Evolutionary conservation across 371 early-diverging fungal species (phyloP).

Genomic region (Gilbertella persicaria): DNA sequence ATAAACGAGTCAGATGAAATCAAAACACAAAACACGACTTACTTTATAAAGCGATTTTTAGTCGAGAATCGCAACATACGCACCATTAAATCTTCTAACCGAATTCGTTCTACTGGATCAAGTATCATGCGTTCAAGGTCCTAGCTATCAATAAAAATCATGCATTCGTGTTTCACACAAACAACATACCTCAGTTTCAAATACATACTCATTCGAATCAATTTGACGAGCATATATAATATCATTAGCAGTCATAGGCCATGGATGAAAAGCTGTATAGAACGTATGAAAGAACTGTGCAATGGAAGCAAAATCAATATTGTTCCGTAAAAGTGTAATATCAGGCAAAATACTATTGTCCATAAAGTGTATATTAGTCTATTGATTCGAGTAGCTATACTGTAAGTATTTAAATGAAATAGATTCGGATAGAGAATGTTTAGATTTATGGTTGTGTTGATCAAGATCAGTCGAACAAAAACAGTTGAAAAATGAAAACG

Average conservation of each 20-base stretch:
- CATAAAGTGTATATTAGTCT: not conserved
- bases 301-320: conserved; percentile 51
- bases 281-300: conserved; percentile 50
- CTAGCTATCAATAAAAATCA: conserved; percentile 18
- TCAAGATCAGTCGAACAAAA: not conserved
- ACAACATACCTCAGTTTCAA: conserved; percentile 29
- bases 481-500: not conserved
- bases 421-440: not conserved
- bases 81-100: conserved; percentile 43
- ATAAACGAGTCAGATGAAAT: conserved; percentile 2
- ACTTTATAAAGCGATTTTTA: conserved; percentile 49
- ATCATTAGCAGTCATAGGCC: conserved; percentile 27
- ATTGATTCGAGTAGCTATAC: not conserved
- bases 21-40: not conserved
- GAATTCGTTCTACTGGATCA: conserved; percentile 26
- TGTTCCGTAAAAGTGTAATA: conserved; percentile 38
- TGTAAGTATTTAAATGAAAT: not conserved
- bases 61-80: conserved; percentile 41
- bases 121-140: conserved; percentile 50
- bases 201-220: conserved; percentile 15
- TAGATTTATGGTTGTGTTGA: not conserved
- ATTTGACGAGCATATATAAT: conserved; percentile 19
- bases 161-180: conserved; percentile 9
- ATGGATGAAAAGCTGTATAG: conserved; percentile 45
- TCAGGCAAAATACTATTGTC: conserved; percentile 22